Conservation (phyloP, 176 grass and related monocot genomes). For the Pontederia paniculata region DNA sequence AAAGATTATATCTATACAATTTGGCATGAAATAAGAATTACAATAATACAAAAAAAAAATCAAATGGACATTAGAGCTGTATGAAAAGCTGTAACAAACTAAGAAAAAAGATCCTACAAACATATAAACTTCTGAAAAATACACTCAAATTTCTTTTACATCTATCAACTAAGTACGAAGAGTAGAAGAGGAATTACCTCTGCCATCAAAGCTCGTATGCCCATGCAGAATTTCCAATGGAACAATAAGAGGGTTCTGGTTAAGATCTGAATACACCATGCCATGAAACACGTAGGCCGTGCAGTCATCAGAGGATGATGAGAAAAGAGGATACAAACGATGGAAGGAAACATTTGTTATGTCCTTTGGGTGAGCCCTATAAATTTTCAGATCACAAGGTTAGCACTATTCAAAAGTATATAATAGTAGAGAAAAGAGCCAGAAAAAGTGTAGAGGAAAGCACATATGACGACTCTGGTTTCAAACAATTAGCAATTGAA, state of each 20-base stretch:
- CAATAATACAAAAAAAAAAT: no score
- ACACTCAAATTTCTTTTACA: not conserved
- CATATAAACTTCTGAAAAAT: constrained; percentile 1
- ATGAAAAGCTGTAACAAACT: no score
- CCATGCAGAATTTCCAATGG: constrained; percentile 87
- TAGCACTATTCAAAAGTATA: not conserved
- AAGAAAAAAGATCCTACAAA: not conserved
- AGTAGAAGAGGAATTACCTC: constrained; percentile 42
- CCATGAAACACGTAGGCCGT: constrained; percentile 86
- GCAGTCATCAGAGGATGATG: constrained; percentile 74
- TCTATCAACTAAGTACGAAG: constrained; percentile 5
- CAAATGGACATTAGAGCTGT: no score
- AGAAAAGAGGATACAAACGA: constrained; percentile 77
- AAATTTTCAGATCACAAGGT: constrained; percentile 8
- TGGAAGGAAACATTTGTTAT: constrained; percentile 79
- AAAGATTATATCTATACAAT: no score
- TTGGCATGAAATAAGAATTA: no score
- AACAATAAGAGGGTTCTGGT: constrained; percentile 93
- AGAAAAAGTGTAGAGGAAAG: no score
- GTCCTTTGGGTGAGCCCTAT: constrained; percentile 79
- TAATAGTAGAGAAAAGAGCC: not conserved
- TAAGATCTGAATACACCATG: constrained; percentile 90
- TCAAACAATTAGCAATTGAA: no score
- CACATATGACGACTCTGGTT: no score
- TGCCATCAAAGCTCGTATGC: constrained; percentile 52